A percentile compares a stretch with the other conserved stretches of the same genome.
phyloP scores from a whole-genome alignment of 108 stramenopile species.

The Cyclotella choctawhatcheeana region DNA sequence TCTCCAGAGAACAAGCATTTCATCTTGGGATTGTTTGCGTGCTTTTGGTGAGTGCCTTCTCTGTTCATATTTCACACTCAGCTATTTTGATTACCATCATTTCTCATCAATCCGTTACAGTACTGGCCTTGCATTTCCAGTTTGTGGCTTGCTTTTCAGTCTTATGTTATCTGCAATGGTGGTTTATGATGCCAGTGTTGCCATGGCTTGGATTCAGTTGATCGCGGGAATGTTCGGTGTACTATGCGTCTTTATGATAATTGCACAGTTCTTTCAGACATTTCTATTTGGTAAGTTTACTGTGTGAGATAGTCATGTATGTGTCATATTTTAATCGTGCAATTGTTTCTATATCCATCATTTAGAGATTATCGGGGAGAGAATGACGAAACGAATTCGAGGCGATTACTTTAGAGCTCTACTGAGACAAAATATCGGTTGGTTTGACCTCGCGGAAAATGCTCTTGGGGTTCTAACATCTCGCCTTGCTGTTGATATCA shows the following conservation, averaged over 20 bases:
- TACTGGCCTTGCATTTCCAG: conserved; percentile 44
- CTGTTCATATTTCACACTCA: too few relatives aligned
- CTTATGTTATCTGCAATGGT: conserved; percentile 39
- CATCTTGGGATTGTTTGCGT: conserved; percentile 45
- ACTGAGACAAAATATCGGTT: conserved; percentile 50
- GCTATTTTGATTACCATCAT: too few relatives aligned
- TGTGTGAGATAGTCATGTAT: neutral
- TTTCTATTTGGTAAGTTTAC: conserved; percentile 53
- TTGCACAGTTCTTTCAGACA: conserved; percentile 46
- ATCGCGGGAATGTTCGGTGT: conserved; percentile 11
- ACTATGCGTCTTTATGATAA: conserved; percentile 25
- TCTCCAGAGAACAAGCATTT: conserved; percentile 47
- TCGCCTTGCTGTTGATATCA: conserved; percentile 50
- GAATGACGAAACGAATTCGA: conserved; percentile 46
- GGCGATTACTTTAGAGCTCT: conserved; percentile 40
- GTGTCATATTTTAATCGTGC: neutral
- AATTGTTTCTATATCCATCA: neutral
- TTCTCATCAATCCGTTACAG: too few relatives aligned
- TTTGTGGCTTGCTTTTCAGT: conserved; percentile 55
- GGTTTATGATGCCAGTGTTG: conserved; percentile 5
- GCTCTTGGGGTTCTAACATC: conserved; percentile 53
- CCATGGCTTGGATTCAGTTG: conserved; percentile 8
- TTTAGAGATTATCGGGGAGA: conserved; percentile 47
- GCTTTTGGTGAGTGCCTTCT: too few relatives aligned
- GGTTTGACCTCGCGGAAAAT: conserved; percentile 49